Base-by-base conservation (phyloP, 2,329 filamentous ascomycete genomes). In the Fusarium denticulatum region DNA sequence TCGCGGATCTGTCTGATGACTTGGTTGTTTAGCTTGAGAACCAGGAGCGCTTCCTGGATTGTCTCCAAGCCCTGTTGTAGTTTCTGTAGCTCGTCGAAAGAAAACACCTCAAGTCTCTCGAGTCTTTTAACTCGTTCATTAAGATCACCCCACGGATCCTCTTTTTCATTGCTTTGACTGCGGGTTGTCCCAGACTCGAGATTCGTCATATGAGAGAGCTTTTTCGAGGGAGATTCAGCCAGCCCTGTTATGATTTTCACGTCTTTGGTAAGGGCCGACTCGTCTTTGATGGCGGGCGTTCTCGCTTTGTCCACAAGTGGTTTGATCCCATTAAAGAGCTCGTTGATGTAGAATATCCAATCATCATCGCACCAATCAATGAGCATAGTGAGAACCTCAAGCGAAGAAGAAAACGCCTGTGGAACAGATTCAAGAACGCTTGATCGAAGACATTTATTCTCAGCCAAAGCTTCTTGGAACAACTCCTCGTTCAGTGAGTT, bases 301-400 rank as follows among this genome's bases (percentile, higher is more conserved):
- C 40, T 60, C 5, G 62, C 64, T 13, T 64, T 72, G 7, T 42
- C 63, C 1, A 63, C 45, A 7, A 46, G 34, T 5, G 49, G 36
- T 8, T 49, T 47, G 18, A 71, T 60, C 5, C 36, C 52, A 11
- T 43, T 30, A 9, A 66, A 45, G 1, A 72, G 62, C 7, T 64
- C 63, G 14, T 74, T 74, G 22, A 74, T 67, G 30, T 67, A 74
- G 13, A 50, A 74, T 24, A 55, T 34, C 71, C 72, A 74, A 8
- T 72, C 58, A 1, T 69, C 63, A 16, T 74, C 72, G 8, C 68
- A 72, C 72, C 72, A 74, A 12, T 70, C 61, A 4, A 74, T 52
- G 12, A 74, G n/a, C 40, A 70, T 52, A 8, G 24, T 4, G 10
- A 74, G 42, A 9, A 63, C 13, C 1, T 72, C 71, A 7, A 74